phyloP scores from a whole-genome alignment of 805 yeast genomes.

The Saturnispora gosingensis region DNA sequence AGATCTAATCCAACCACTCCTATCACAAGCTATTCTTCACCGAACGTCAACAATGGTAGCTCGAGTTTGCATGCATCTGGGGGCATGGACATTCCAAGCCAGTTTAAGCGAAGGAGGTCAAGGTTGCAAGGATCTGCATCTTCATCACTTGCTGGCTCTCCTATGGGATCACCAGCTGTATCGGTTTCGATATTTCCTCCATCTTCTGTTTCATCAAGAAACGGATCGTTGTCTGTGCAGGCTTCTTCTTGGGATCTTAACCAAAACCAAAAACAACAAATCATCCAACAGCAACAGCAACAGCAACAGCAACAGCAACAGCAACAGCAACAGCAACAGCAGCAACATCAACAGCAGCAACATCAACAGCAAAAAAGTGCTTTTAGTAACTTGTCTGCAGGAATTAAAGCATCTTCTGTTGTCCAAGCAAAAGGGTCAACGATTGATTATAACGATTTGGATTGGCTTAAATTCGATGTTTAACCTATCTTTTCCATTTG shows the following conservation, averaged over 20 bases:
- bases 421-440: not conserved
- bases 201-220: constrained; percentile 20
- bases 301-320: not conserved
- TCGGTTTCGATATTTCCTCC: constrained; percentile 10
- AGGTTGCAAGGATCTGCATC: constrained; percentile 13
- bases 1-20: constrained; percentile 19
- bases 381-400: constrained; percentile 15
- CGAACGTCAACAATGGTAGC: not conserved
- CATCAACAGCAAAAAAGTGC: not conserved
- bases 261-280: not conserved
- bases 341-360: not conserved
- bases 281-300: not conserved
- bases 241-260: constrained; percentile 13
- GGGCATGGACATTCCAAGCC: constrained; percentile 12
- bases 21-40: constrained; percentile 11
- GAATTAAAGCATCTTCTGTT: constrained; percentile 12
- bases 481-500: constrained; percentile 6
- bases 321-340: not conserved
- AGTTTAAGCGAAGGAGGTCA: constrained; percentile 26
- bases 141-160: constrained; percentile 15
- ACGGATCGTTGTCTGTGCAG: constrained; percentile 19
- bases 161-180: constrained; percentile 13
- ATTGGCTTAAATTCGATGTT: constrained; percentile 30
- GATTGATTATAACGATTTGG: constrained; percentile 22
- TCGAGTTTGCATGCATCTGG: not conserved